Percentiles rank a stretch among this genome's conserved stretches.
Evolutionary conservation across 371 early-diverging fungal species (phyloP).

Genomic region (Parasitella parasitica): DNA sequence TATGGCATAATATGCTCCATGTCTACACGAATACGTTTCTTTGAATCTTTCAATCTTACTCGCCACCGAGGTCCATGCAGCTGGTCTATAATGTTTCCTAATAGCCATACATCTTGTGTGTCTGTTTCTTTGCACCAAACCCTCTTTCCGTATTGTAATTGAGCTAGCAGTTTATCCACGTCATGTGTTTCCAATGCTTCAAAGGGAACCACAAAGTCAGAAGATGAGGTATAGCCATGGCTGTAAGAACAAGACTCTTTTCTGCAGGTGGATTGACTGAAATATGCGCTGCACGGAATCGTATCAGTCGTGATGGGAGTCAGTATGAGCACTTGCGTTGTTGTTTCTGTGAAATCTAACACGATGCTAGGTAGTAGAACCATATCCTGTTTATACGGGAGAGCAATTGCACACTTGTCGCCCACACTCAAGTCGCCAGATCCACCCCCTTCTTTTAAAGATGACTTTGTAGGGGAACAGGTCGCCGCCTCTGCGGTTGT

Average conservation of each 20-base stretch:
- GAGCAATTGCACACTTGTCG: constrained; percentile 6
- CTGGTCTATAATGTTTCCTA: constrained; percentile 8
- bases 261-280: not conserved
- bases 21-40: constrained; percentile 1
- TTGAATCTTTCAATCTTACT: not conserved
- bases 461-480: too few species aligned
- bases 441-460: not conserved
- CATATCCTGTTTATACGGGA: not conserved
- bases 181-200: constrained; percentile 14
- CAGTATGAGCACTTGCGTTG: constrained; percentile 15
- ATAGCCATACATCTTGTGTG: constrained; percentile 4
- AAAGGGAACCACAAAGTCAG: constrained; percentile 10
- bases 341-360: not conserved
- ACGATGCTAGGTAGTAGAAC: constrained; percentile 9
- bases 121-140: constrained; percentile 22
- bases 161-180: not conserved
- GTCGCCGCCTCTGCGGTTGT: not conserved
- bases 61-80: constrained; percentile 13
- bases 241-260: constrained; percentile 1
- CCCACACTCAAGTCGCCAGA: not conserved
- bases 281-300: constrained; percentile 18
- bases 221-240: constrained; percentile 22
- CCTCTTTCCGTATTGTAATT: constrained; percentile 6
- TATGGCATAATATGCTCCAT: constrained; percentile 22
- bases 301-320: constrained; percentile 26